Conservation (phyloP, 768 basidiomycete species). For the Psilocybe azurescens region DNA sequence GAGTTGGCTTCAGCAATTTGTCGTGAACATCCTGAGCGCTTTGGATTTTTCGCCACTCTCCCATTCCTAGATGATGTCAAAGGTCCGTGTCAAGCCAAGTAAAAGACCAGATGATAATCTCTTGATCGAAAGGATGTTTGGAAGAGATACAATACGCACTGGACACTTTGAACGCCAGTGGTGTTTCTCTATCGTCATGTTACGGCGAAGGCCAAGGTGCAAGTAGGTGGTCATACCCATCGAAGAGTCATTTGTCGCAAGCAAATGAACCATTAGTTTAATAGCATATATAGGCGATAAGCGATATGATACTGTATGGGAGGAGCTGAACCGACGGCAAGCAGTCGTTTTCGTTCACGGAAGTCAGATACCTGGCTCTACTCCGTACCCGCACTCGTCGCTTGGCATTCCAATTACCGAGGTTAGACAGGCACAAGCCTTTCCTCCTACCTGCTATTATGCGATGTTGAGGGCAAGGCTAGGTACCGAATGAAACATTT, state of each 20-base stretch:
- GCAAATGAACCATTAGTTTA: neutral
- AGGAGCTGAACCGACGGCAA: slow-evolving; percentile 62
- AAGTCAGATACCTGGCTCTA: slow-evolving; percentile 66
- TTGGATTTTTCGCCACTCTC: slow-evolving; percentile 73
- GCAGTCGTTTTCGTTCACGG: slow-evolving; percentile 79
- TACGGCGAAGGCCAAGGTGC: slow-evolving; percentile 62
- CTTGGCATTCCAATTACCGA: slow-evolving; percentile 75
- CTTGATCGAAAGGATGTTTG: slow-evolving; percentile 51
- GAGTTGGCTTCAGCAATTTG: slow-evolving; percentile 52
- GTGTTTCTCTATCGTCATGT: slow-evolving; percentile 69
- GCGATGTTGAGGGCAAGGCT: slow-evolving; percentile 1
- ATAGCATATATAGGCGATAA: slow-evolving; percentile 73
- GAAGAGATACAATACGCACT: slow-evolving; percentile 64
- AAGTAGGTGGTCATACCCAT: slow-evolving; percentile 42
- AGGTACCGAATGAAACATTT: slow-evolving; percentile 86
- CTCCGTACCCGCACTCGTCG: slow-evolving; percentile 63
- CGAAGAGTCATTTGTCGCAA: too few species aligned
- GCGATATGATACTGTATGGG: slow-evolving; percentile 69
- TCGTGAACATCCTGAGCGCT: slow-evolving; percentile 53
- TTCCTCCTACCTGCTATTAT: neutral
- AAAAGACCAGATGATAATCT: too few species aligned
- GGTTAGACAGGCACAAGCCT: slow-evolving; percentile 37
- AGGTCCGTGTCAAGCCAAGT: slow-evolving; percentile 41
- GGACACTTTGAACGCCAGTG: slow-evolving; percentile 66
- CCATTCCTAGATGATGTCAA: slow-evolving; percentile 67